Conservation (phyloP, 2,329 filamentous ascomycete species). For the Parastagonospora avenae region DNA sequence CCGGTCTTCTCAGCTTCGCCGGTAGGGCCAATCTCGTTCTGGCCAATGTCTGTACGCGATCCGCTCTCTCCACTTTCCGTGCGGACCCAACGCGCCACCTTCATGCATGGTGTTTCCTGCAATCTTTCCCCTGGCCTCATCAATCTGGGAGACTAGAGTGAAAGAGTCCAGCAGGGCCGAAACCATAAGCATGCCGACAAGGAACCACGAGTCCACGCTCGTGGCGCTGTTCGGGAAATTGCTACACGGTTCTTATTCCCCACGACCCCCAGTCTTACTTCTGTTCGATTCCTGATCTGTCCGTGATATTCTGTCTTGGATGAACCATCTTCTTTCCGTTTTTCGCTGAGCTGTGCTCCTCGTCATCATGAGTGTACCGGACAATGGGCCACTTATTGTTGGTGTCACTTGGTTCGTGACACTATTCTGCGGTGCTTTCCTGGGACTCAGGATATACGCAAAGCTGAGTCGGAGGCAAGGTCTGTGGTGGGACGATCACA, state of each 20-base stretch:
- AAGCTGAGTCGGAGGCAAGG: constrained; percentile 30
- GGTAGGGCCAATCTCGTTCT: too few species aligned
- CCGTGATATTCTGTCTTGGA: too few species aligned
- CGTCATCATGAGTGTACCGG: constrained; percentile 17
- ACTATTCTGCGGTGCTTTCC: constrained; percentile 23
- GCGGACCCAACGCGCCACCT: too few species aligned
- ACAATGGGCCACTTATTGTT: constrained; percentile 31
- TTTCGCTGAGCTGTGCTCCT: constrained; percentile 4
- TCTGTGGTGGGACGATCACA: constrained; percentile 38
- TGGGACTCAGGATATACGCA: constrained; percentile 32
- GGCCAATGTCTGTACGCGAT: too few species aligned
- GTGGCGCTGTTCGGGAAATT: background rate
- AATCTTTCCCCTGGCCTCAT: background rate
- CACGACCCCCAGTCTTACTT: background rate
- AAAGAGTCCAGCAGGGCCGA: background rate
- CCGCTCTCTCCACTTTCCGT: too few species aligned
- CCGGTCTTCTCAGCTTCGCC: too few species aligned
- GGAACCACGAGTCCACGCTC: background rate
- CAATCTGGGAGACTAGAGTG: background rate
- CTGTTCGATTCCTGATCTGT: background rate
- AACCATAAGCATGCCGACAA: background rate
- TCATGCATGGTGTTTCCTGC: background rate
- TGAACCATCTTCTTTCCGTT: background rate
- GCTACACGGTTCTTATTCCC: background rate
- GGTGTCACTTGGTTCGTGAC: constrained; percentile 33